Evolutionary conservation across 768 basidiomycete species (phyloP).

Genomic region (Suillus subaureus): DNA sequence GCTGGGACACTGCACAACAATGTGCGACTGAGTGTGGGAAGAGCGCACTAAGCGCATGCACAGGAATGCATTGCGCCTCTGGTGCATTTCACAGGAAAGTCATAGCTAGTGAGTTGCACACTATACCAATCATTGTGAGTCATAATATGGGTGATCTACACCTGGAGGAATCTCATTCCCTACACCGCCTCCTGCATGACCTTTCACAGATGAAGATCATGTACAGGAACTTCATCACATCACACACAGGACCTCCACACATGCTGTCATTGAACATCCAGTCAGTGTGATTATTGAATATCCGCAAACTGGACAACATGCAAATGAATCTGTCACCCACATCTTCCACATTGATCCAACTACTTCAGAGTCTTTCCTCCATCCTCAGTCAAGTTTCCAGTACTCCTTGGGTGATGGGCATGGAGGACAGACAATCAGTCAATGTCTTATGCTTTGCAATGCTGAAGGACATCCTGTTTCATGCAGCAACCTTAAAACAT

Average conservation of each 20-base stretch:
- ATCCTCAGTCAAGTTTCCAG: slow-evolving; percentile 3
- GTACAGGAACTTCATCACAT: background rate
- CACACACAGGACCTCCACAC: background rate
- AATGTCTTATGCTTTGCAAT: background rate
- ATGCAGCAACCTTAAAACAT: background rate
- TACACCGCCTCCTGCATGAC: background rate
- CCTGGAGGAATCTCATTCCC: too few species aligned
- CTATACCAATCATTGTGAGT: too few species aligned
- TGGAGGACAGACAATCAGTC: background rate
- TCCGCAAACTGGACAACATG: background rate
- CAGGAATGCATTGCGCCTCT: too few species aligned
- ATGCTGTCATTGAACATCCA: background rate
- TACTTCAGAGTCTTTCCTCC: background rate
- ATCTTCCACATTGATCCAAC: background rate
- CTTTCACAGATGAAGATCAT: background rate
- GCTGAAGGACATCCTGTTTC: background rate
- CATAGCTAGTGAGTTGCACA: too few species aligned
- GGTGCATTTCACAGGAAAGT: too few species aligned
- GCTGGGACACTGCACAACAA: too few species aligned
- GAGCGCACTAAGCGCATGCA: too few species aligned
- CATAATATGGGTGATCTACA: too few species aligned
- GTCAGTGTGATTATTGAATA: background rate
- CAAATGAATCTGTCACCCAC: background rate
- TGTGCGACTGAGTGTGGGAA: too few species aligned
- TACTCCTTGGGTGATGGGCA: background rate